These are phyloP conservation scores for Quercus engelmannii DNA, from an alignment of 306 rosid genomes.

Conservation along the genomic window DNA sequence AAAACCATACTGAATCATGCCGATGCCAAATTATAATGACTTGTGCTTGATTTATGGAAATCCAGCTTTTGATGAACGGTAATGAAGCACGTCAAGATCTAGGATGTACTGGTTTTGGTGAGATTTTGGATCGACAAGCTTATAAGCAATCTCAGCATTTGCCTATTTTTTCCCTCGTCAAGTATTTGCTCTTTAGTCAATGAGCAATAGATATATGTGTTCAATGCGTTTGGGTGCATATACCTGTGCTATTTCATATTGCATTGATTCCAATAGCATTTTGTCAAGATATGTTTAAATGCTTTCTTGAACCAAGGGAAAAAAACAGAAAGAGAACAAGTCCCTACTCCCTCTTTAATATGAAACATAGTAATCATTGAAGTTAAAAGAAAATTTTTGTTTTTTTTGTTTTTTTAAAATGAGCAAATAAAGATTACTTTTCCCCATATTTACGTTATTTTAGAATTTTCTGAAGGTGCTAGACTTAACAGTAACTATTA, in stretches of 20 bases:
- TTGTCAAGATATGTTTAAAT: not conserved
- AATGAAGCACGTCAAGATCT: slow-evolving; percentile 19
- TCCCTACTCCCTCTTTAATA: not conserved
- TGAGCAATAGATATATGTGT: not conserved
- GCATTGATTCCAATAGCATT: no score
- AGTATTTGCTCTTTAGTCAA: not conserved
- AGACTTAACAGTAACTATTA: slow-evolving; percentile 3
- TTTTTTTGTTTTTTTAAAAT: not conserved
- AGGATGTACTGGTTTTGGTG: slow-evolving; percentile 25
- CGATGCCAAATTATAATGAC: slow-evolving; percentile 50
- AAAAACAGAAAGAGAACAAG: not conserved
- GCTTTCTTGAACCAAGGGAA: not conserved
- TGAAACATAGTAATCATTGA: not conserved
- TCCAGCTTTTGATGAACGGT: slow-evolving; percentile 21
- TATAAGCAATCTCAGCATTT: not conserved
- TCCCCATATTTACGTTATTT: not conserved
- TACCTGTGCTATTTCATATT: not conserved
- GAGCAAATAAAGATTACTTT: not conserved
- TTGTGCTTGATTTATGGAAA: slow-evolving; percentile 57
- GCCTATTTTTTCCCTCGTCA: not conserved
- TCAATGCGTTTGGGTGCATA: not conserved
- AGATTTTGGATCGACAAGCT: slow-evolving; percentile 14
- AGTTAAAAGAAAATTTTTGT: slow-evolving; percentile 22
- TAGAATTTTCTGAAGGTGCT: slow-evolving; percentile 29
- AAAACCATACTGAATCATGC: slow-evolving; percentile 29